Conservation (phyloP, 2,329 filamentous ascomycete genomes). For the Scedosporium aurantiacum region DNA sequence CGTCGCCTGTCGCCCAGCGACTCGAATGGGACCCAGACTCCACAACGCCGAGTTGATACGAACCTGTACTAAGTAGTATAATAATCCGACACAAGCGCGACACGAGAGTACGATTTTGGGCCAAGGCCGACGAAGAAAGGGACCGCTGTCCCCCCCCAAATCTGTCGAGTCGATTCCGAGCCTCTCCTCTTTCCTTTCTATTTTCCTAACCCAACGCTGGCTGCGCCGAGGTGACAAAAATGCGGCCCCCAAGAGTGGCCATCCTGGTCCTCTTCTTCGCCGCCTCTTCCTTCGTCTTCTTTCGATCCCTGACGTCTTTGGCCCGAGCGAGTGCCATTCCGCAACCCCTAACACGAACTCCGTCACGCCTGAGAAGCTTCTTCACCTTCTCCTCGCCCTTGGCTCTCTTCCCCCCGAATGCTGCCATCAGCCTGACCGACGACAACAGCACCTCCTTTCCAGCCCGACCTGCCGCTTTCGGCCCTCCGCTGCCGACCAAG, state of each 20-base stretch:
- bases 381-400: conserved; percentile 67
- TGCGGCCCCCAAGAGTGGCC: conserved; percentile 43
- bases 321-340: conserved; percentile 14
- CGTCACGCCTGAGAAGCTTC: conserved; percentile 22
- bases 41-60: background rate
- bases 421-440: conserved; percentile 90
- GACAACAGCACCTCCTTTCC: conserved; percentile 98
- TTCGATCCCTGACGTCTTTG: conserved; percentile 36
- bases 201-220: conserved; percentile 6
- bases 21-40: background rate
- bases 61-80: background rate
- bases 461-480: conserved; percentile 86
- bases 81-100: background rate
- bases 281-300: conserved; percentile 43
- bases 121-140: conserved; percentile 2
- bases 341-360: conserved; percentile 15
- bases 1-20: background rate
- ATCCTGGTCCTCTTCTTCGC: conserved; percentile 43
- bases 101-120: background rate
- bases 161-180: background rate
- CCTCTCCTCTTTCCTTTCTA: conserved; percentile 5
- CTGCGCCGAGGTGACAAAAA: conserved; percentile 21
- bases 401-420: conserved; percentile 87
- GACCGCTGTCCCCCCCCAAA: background rate
- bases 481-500: conserved; percentile 60